A percentile compares a stretch with the other conserved stretches of the same genome.
These are phyloP conservation scores for Phytophthora sp. DNA, from an alignment of 352 stramenopile species.

Conservation along the genomic window DNA sequence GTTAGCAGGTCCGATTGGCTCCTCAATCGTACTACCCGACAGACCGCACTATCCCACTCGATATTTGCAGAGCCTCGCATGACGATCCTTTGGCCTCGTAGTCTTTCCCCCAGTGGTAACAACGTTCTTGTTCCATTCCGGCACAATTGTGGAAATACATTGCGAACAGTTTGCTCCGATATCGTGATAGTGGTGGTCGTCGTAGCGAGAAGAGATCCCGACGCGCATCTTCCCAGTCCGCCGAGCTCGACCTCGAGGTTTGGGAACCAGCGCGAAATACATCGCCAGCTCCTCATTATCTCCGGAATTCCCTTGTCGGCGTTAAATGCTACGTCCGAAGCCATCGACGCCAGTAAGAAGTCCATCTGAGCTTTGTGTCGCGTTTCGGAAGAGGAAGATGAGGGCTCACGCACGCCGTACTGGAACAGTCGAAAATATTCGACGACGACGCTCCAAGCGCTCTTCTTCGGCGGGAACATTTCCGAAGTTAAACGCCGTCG, in stretches of 20 bases:
- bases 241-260: constrained; percentile 17
- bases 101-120: background rate
- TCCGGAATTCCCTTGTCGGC: constrained; percentile 1
- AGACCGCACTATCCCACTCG: constrained; percentile 5
- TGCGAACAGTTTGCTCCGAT: background rate
- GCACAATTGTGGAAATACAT: background rate
- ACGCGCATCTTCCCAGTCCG: background rate
- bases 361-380: constrained; percentile 4
- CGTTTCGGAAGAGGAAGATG: background rate
- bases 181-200: constrained; percentile 1
- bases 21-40: background rate
- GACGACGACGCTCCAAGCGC: constrained; percentile 13
- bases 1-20: constrained; percentile 9
- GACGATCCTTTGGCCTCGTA: constrained; percentile 5
- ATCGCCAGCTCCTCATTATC: constrained; percentile 20
- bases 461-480: background rate
- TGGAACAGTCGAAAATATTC: constrained; percentile 30
- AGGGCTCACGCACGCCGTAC: background rate
- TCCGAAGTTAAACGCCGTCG: constrained; percentile 1
- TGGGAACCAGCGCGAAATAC: constrained; percentile 18
- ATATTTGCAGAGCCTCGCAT: constrained; percentile 5
- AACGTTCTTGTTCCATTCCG: background rate
- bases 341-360: constrained; percentile 15
- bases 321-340: constrained; percentile 12
- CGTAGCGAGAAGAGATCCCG: background rate